A percentile compares a stretch with the other conserved stretches of the same genome.
Evolutionary conservation across 257 asterid genomes (phyloP).

Genomic region (Solanum tacnaense): DNA sequence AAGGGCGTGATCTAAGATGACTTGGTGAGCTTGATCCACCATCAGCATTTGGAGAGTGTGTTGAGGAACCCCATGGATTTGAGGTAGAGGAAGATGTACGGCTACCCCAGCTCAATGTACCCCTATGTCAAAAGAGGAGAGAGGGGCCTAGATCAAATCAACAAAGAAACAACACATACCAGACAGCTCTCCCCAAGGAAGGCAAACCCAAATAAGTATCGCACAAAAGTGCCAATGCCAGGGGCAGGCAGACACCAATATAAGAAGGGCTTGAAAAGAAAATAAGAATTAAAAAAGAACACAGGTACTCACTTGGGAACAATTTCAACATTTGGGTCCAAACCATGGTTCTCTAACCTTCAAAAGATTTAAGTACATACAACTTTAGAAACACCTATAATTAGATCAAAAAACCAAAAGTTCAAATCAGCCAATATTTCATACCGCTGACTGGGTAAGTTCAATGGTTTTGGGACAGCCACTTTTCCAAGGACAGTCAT

Average conservation of each 20-base stretch:
- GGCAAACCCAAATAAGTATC: neutral
- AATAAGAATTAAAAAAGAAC: neutral
- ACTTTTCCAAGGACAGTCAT: constrained; percentile 94
- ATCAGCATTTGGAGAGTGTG: constrained; percentile 66
- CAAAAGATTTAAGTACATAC: constrained; percentile 16
- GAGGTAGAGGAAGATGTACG: constrained; percentile 72
- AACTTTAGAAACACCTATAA: constrained; percentile 12
- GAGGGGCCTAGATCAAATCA: constrained; percentile 12
- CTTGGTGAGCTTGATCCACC: constrained; percentile 65
- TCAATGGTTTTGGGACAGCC: constrained; percentile 93
- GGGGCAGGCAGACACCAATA: neutral
- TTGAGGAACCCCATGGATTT: constrained; percentile 75
- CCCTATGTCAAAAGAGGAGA: constrained; percentile 37
- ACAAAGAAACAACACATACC: neutral
- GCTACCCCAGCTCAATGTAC: constrained; percentile 88
- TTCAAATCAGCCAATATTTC: constrained; percentile 1
- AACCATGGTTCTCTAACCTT: constrained; percentile 92
- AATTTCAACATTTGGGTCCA: constrained; percentile 90
- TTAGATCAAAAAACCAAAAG: neutral
- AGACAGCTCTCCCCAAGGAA: neutral
- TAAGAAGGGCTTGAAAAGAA: neutral
- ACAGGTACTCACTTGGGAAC: constrained; percentile 83
- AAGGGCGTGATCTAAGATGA: constrained; percentile 70
- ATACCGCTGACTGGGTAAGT: constrained; percentile 95
- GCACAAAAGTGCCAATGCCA: neutral